These are phyloP conservation scores for Entonaema liquescens DNA, from an alignment of 495 filamentous ascomycete species.

Conservation along the genomic window DNA sequence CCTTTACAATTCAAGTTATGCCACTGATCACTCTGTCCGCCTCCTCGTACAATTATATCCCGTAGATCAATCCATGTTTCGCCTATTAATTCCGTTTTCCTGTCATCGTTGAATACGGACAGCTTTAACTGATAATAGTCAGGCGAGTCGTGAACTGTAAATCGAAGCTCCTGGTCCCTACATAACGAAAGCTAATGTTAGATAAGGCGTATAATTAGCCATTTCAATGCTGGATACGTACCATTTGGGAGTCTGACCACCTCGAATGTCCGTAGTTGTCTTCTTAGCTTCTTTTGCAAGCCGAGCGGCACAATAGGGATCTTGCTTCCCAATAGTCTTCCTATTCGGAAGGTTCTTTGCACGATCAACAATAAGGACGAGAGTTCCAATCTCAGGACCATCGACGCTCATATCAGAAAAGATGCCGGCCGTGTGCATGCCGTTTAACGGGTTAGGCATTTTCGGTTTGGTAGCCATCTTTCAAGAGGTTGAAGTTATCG, in stretches of 20 bases:
- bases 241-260: slow-evolving; percentile 96
- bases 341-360: slow-evolving; percentile 96
- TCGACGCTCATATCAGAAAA: slow-evolving; percentile 96
- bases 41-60: slow-evolving; percentile 81
- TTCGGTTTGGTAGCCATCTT: slow-evolving; percentile 59
- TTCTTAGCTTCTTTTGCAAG: slow-evolving; percentile 98
- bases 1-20: slow-evolving; percentile 84
- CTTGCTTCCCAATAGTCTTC: slow-evolving; percentile 97
- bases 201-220: background rate
- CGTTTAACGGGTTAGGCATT: slow-evolving; percentile 49
- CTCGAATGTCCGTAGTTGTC: slow-evolving; percentile 91
- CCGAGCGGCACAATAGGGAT: slow-evolving; percentile 93
- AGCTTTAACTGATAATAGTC: slow-evolving; percentile 96
- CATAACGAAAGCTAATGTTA: slow-evolving; percentile 18
- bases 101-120: slow-evolving; percentile 97
- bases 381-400: slow-evolving; percentile 90
- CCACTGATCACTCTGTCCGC: slow-evolving; percentile 93
- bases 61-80: slow-evolving; percentile 88
- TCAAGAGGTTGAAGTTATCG: slow-evolving; percentile 4
- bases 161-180: slow-evolving; percentile 98
- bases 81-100: slow-evolving; percentile 93
- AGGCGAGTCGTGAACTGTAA: slow-evolving; percentile 92
- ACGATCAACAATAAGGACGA: slow-evolving; percentile 90
- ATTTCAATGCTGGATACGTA: slow-evolving; percentile 55
- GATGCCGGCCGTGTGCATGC: slow-evolving; percentile 87